Percentiles rank a stretch among this genome's conserved stretches.
phyloP scores from a whole-genome alignment of 208 protist species.

The Entamoeba nuttalli region DNA sequence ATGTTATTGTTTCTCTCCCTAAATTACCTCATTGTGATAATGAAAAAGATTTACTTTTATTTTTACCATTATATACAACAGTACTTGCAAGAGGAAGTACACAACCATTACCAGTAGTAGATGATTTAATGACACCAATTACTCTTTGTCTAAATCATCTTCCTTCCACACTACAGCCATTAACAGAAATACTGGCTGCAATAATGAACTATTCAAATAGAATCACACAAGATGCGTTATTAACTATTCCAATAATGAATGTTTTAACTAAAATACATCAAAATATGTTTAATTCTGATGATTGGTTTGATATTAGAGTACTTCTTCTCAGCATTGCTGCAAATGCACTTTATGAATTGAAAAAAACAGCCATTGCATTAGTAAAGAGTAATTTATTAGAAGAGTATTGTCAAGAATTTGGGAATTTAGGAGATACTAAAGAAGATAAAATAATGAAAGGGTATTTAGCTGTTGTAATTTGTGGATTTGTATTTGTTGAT shows the following conservation, averaged over 20 bases:
- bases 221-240: background rate
- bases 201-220: background rate
- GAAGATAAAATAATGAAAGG: background rate
- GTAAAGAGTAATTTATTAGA: background rate
- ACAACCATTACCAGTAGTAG: background rate
- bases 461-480: background rate
- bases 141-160: background rate
- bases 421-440: background rate
- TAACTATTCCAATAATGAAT: background rate
- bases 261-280: background rate
- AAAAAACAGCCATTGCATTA: background rate
- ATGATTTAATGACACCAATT: background rate
- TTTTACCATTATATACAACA: background rate
- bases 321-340: background rate
- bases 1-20: background rate
- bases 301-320: background rate
- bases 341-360: background rate
- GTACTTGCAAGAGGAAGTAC: background rate
- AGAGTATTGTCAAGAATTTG: background rate
- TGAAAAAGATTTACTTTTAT: background rate
- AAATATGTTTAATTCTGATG: background rate
- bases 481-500: background rate
- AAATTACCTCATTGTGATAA: background rate
- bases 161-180: background rate
- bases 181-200: background rate